A percentile compares a stretch with the other conserved stretches of the same genome.
These are phyloP conservation scores for Yamadazyma triangularis DNA, from an alignment of 1,139 yeast genomes.

Conservation along the genomic window DNA sequence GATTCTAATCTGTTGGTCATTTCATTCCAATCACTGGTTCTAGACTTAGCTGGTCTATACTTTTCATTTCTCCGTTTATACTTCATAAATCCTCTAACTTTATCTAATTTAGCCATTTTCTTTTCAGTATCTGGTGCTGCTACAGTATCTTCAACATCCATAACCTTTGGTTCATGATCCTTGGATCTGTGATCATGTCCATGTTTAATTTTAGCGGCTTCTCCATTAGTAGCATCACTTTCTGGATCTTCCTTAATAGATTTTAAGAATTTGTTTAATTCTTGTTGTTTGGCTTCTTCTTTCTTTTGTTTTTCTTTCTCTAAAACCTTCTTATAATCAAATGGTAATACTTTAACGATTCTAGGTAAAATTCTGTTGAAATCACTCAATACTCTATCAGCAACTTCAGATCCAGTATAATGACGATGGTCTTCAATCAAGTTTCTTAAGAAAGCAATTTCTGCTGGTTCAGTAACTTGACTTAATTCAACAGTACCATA, in stretches of 20 bases:
- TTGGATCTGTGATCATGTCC: slow-evolving; percentile 39
- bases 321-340: slow-evolving; percentile 85
- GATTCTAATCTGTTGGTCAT: slow-evolving; percentile 75
- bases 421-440: slow-evolving; percentile 93
- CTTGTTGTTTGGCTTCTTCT: slow-evolving; percentile 64
- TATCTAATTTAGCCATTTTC: slow-evolving; percentile 67
- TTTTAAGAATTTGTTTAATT: slow-evolving; percentile 54
- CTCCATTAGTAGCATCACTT: slow-evolving; percentile 87
- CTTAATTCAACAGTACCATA: slow-evolving; percentile 77
- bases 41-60: slow-evolving; percentile 71
- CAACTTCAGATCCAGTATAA: slow-evolving; percentile 89
- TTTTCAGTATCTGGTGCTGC: slow-evolving; percentile 62
- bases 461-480: slow-evolving; percentile 77
- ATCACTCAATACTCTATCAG: slow-evolving; percentile 75
- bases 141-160: slow-evolving; percentile 87
- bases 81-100: slow-evolving; percentile 87
- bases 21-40: slow-evolving; percentile 92
- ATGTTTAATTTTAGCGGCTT: slow-evolving; percentile 51
- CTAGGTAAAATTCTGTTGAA: slow-evolving; percentile 86
- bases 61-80: slow-evolving; percentile 86
- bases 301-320: slow-evolving; percentile 70
- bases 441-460: slow-evolving; percentile 91
- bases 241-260: slow-evolving; percentile 76
- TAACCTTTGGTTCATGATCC: slow-evolving; percentile 72
- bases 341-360: slow-evolving; percentile 90